Conservation (phyloP, 1,284 basidiomycete species). For the Heterobasidion irregulare region DNA sequence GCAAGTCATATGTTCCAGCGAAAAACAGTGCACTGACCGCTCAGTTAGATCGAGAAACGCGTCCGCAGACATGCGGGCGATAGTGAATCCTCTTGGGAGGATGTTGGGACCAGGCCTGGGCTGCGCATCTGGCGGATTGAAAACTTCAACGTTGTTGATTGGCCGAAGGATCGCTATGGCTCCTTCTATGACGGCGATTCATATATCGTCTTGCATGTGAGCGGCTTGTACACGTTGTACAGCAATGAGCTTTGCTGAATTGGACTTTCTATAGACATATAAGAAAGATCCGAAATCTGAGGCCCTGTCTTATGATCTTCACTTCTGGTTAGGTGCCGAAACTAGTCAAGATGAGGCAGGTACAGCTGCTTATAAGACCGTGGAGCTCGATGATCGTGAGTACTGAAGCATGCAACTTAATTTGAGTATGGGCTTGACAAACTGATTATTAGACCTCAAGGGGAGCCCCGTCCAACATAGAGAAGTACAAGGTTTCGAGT, state of each 20-base stretch:
- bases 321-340: conserved; percentile 57
- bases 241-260: too few relatives aligned
- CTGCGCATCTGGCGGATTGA: conserved; percentile 54
- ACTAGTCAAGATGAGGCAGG: conserved; percentile 59
- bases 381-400: conserved; percentile 60
- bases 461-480: conserved; percentile 51
- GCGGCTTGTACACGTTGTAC: conserved; percentile 11
- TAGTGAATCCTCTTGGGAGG: conserved; percentile 43
- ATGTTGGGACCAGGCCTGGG: conserved; percentile 33
- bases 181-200: conserved; percentile 58
- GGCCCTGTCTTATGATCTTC: conserved; percentile 46
- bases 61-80: conserved; percentile 47
- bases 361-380: conserved; percentile 60
- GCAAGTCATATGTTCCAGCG: conserved; percentile 23
- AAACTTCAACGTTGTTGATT: conserved; percentile 44
- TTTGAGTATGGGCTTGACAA: neutral
- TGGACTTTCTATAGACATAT: conserved; percentile 26
- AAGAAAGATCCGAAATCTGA: conserved; percentile 39
- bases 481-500: conserved; percentile 53
- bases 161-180: conserved; percentile 43
- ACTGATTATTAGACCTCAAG: conserved; percentile 30
- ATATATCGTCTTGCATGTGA: conserved; percentile 53
- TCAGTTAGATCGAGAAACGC: conserved; percentile 42
- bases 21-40: neutral
- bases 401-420: neutral